Evolutionary conservation across 148 eudicot species (phyloP).

Genomic region (Rhododendron simsii): DNA sequence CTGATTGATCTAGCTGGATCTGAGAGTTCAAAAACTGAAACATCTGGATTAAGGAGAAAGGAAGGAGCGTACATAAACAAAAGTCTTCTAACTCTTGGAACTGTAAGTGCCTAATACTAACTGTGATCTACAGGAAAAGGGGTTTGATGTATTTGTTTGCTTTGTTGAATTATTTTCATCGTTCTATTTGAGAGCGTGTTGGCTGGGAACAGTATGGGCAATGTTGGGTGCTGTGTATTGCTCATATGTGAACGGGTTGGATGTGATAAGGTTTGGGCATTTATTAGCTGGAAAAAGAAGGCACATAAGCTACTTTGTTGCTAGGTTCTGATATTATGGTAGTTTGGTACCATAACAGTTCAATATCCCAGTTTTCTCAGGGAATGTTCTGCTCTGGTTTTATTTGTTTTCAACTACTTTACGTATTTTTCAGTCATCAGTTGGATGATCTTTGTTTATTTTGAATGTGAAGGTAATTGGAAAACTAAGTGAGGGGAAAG

Average conservation of each 20-base stretch:
- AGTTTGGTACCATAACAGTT: neutral
- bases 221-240: neutral
- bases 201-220: neutral
- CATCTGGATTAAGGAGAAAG: conserved; percentile 93
- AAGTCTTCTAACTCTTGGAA: conserved; percentile 97
- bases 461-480: conserved; percentile 75
- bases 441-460: conserved; percentile 10
- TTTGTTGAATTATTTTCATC: neutral
- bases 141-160: neutral
- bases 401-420: neutral
- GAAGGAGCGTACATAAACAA: conserved; percentile 98
- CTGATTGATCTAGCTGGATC: conserved; percentile 98
- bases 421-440: neutral
- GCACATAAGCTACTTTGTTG: neutral
- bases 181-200: neutral
- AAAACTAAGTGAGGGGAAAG: conserved; percentile 96
- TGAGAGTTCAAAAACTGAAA: conserved; percentile 99
- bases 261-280: neutral
- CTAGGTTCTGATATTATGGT: neutral
- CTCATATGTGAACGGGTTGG: neutral
- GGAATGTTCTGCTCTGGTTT: neutral
- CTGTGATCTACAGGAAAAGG: neutral
- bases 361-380: neutral
- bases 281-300: neutral
- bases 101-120: conserved; percentile 52